Base-by-base conservation (phyloP, 2,329 filamentous ascomycete genomes). In the Lachnellula cervina region DNA sequence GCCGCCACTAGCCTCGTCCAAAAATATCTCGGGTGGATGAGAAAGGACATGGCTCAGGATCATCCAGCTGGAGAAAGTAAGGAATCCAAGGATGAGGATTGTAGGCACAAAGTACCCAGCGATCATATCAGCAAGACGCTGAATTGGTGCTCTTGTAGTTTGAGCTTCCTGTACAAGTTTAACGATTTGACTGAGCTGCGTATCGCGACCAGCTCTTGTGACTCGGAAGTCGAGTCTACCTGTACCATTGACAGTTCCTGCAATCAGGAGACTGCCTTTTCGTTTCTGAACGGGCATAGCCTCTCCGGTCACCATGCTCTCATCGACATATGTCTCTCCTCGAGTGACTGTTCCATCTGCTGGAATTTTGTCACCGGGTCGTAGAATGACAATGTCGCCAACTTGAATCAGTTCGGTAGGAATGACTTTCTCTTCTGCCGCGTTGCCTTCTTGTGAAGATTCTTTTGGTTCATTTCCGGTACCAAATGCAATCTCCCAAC, bases 221-320 rank as follows among this genome's bases (percentile, higher is more conserved):
- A 99, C 94, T 44, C 89, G 85, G 72, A 97, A 94, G 70, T 97
- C 94, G 40, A 97, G 77, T 48, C 93, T 86, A 2, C 94, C 94
- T 61, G 92, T 88, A 23, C 92, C 90, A 69, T 99, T 99, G 67
- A 99, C 93, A 2, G 94, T 97, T 32, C 94, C 94, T 50, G 91
- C 94, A 70, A 97, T 94, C 55, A 99, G 77, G 44, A 82, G 74
- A 63, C 84, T 85, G 8, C 89, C 90, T 66, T 89, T 87, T 63
- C 82, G 86, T 74, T 99, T 99, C 66, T 90, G 84, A 37, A 97
- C 91, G 0, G 94, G 93, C 81, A 97, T 93, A 2, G 94, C 89
- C 74, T 99, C 94, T 62, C 94, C 94, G 5, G 94, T 99, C 49
- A 99, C 92, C 93, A 97, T 97, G 69, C 91, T 96, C 74, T 99